Evolutionary conservation across 345 rosid species (phyloP).

Genomic region (Salix dunnii): DNA sequence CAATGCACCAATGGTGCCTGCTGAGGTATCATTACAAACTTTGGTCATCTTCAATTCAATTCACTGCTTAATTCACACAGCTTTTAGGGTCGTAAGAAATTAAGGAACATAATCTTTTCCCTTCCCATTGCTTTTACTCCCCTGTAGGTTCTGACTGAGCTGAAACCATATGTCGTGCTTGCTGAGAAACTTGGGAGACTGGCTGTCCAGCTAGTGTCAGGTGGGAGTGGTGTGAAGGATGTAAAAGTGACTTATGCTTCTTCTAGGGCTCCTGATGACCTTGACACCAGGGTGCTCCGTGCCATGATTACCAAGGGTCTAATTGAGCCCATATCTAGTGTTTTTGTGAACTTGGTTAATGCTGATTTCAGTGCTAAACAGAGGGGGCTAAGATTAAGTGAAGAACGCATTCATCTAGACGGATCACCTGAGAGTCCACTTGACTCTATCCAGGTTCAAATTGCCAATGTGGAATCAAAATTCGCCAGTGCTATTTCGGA

Average conservation of each 20-base stretch:
- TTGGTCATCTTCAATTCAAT: background rate
- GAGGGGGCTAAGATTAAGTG: constrained; percentile 22
- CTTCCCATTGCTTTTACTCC: background rate
- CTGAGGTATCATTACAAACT: constrained; percentile 22
- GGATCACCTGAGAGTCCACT: constrained; percentile 30
- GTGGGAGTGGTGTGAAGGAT: constrained; percentile 24
- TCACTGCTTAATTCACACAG: background rate
- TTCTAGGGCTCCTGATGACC: constrained; percentile 26
- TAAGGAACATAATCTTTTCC: background rate
- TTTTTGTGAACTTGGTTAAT: constrained; percentile 27
- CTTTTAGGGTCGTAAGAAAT: background rate
- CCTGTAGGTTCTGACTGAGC: constrained; percentile 18
- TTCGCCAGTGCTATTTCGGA: constrained; percentile 30
- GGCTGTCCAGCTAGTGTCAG: constrained; percentile 26
- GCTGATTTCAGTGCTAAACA: constrained; percentile 33
- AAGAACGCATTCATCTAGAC: constrained; percentile 19
- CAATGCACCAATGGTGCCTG: constrained; percentile 35
- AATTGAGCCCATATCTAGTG: constrained; percentile 29
- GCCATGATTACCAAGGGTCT: constrained; percentile 30
- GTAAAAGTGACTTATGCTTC: constrained; percentile 26
- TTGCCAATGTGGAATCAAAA: constrained; percentile 29
- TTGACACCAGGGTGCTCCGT: constrained; percentile 29
- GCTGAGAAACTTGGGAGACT: constrained; percentile 31
- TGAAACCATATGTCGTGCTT: constrained; percentile 23
- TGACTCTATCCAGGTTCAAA: constrained; percentile 24